Conservation (phyloP, 495 filamentous ascomycete genomes). For the Cairneyella variabilis region DNA sequence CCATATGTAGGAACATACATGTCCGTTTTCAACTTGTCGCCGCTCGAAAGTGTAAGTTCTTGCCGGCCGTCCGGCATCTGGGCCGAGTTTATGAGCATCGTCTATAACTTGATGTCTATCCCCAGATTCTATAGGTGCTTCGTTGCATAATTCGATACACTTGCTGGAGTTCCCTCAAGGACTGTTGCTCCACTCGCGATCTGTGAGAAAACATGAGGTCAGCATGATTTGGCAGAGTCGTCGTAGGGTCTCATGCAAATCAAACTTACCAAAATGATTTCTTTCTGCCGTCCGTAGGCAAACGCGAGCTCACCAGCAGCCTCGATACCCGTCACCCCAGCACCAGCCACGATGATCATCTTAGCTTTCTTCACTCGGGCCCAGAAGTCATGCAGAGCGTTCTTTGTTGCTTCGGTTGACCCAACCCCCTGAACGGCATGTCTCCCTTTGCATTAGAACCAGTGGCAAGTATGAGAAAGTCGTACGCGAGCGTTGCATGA, state of each 20-base stretch:
- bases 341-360: conserved; percentile 62
- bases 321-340: conserved; percentile 64
- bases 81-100: conserved; percentile 13
- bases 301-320: conserved; percentile 56
- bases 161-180: conserved; percentile 36
- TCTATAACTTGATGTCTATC: conserved; percentile 21
- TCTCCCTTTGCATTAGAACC: conserved; percentile 34
- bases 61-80: conserved; percentile 17
- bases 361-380: conserved; percentile 45
- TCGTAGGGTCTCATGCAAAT: conserved; percentile 14
- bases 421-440: conserved; percentile 49
- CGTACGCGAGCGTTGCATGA: conserved; percentile 32
- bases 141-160: conserved; percentile 27
- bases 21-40: conserved; percentile 29
- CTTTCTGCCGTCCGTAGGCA: conserved; percentile 29
- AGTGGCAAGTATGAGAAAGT: conserved; percentile 56
- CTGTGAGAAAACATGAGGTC: conserved; percentile 7
- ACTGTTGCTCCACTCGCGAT: conserved; percentile 33
- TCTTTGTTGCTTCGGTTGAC: conserved; percentile 38
- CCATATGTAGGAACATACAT: conserved; percentile 40
- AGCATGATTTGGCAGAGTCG: neutral
- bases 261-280: conserved; percentile 21
- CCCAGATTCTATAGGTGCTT: conserved; percentile 32
- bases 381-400: conserved; percentile 41
- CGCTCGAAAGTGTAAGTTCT: conserved; percentile 24